Evolutionary conservation across 2,329 filamentous ascomycete species (phyloP).

Genomic region (Exophiala sideris): DNA sequence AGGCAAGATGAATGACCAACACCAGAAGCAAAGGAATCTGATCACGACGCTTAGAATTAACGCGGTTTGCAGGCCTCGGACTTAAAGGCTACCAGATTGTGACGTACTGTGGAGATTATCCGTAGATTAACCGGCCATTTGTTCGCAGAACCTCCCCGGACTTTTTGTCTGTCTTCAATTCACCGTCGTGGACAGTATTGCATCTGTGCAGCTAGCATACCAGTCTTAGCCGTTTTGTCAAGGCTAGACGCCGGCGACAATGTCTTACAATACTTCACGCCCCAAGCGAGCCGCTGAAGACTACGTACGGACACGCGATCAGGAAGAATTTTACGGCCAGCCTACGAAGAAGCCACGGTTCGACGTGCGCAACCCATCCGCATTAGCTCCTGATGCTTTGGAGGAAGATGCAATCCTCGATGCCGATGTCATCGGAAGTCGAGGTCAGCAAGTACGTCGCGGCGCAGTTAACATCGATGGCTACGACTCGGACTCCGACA

Average conservation of each 20-base stretch:
- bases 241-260: background rate
- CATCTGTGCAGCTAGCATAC: too few relatives aligned
- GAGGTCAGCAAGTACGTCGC: conserved; percentile 72
- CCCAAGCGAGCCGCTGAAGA: conserved; percentile 81
- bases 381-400: conserved; percentile 75
- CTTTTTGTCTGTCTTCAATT: background rate
- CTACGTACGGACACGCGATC: conserved; percentile 68
- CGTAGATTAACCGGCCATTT: background rate
- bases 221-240: background rate
- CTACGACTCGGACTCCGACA: conserved; percentile 89
- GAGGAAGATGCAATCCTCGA: conserved; percentile 76
- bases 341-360: conserved; percentile 79
- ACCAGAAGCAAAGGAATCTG: background rate
- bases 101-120: background rate
- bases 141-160: background rate
- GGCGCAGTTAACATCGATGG: conserved; percentile 95
- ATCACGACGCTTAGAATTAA: background rate
- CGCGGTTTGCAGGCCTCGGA: background rate
- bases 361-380: conserved; percentile 90
- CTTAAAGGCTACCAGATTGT: background rate
- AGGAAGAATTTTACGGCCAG: conserved; percentile 42
- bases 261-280: conserved; percentile 10
- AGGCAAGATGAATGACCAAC: too few relatives aligned
- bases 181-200: too few relatives aligned
- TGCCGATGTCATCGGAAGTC: conserved; percentile 83